phyloP scores from a whole-genome alignment of 208 protist genomes.

The Trypanosoma scelopori region DNA sequence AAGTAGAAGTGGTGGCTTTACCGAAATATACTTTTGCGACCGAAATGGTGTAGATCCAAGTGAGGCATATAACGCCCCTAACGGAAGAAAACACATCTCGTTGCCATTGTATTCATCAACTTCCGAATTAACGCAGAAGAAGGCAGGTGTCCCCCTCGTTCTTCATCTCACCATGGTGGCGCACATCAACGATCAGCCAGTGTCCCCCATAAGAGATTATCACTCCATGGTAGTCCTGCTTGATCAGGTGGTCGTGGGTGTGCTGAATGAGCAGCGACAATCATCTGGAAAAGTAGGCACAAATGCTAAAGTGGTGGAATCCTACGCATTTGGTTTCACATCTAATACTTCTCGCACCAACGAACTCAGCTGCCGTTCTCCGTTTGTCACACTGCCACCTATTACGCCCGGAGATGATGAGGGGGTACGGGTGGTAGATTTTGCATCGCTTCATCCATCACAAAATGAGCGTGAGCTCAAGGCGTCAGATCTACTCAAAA shows the following conservation, averaged over 20 bases:
- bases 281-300: background rate
- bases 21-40: conserved; percentile 30
- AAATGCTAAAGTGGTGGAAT: conserved; percentile 25
- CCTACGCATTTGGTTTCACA: conserved; percentile 64
- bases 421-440: conserved; percentile 41
- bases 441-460: conserved; percentile 40
- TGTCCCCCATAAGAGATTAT: conserved; percentile 37
- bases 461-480: conserved; percentile 44
- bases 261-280: conserved; percentile 30
- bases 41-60: conserved; percentile 44
- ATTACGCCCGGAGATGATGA: conserved; percentile 20
- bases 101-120: conserved; percentile 40
- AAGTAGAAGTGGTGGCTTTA: conserved; percentile 15
- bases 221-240: conserved; percentile 48
- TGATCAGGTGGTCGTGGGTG: conserved; percentile 59
- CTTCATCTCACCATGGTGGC: conserved; percentile 52
- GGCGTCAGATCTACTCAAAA: conserved; percentile 37
- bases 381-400: conserved; percentile 14
- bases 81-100: conserved; percentile 45
- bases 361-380: conserved; percentile 18
- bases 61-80: conserved; percentile 59
- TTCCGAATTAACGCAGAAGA: conserved; percentile 22
- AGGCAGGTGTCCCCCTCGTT: conserved; percentile 40
- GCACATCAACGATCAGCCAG: conserved; percentile 28
- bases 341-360: conserved; percentile 37